These are phyloP conservation scores for Trichoderma parareesei DNA, from an alignment of 495 filamentous ascomycete genomes.

Conservation along the genomic window DNA sequence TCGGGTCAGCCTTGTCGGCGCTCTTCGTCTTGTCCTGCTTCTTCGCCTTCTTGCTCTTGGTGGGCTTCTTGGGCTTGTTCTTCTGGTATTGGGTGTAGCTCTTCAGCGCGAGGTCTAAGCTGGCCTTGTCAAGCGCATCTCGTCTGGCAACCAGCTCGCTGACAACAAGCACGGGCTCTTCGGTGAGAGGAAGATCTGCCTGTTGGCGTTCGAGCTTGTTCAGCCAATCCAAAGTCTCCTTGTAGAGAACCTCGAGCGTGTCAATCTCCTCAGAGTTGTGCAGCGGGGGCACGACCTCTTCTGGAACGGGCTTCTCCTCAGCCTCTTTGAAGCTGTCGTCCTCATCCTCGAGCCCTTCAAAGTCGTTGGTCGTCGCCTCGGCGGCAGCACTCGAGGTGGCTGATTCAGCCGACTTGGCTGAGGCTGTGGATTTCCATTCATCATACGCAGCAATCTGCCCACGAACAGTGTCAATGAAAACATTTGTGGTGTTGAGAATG, in stretches of 20 bases:
- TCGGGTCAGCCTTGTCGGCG: slow-evolving; percentile 27
- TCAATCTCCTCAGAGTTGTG: slow-evolving; percentile 58
- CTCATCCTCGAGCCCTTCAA: slow-evolving; percentile 58
- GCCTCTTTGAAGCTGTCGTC: slow-evolving; percentile 30
- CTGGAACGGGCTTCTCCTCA: slow-evolving; percentile 30
- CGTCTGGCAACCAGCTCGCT: slow-evolving; percentile 56
- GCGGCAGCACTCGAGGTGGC: slow-evolving; percentile 31
- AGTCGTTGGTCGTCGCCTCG: slow-evolving; percentile 40
- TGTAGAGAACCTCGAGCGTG: slow-evolving; percentile 40
- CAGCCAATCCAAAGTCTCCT: slow-evolving; percentile 53
- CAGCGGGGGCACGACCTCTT: slow-evolving; percentile 40
- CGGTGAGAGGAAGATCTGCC: slow-evolving; percentile 55
- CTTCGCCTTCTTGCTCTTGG: slow-evolving; percentile 36
- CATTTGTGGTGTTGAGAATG: slow-evolving; percentile 47
- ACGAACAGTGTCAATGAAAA: slow-evolving; percentile 45
- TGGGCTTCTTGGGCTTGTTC: slow-evolving; percentile 43
- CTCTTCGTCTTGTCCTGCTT: slow-evolving; percentile 31
- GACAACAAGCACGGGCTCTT: slow-evolving; percentile 61
- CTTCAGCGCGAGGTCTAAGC: slow-evolving; percentile 64
- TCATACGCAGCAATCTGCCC: slow-evolving; percentile 39
- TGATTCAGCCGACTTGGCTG: slow-evolving; percentile 31
- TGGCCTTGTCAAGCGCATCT: slow-evolving; percentile 54
- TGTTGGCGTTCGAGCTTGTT: slow-evolving; percentile 57
- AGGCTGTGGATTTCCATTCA: slow-evolving; percentile 33
- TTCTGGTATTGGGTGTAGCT: slow-evolving; percentile 53